Percentiles rank a stretch among this genome's conserved stretches.
phyloP scores from a whole-genome alignment of 2,329 filamentous ascomycete species.

The Stromatinia cepivora region DNA sequence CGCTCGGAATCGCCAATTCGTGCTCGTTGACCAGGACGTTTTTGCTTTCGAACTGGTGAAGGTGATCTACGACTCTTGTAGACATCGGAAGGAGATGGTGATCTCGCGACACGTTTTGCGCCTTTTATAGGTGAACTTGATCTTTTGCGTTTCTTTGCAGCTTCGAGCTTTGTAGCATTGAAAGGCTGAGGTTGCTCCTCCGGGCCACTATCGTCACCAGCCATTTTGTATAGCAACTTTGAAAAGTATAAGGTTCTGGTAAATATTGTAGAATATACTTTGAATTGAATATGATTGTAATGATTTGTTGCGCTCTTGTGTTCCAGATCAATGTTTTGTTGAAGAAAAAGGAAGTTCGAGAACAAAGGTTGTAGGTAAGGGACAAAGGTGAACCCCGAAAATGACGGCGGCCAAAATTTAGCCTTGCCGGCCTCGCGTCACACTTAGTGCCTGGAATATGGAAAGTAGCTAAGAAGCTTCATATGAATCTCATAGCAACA shows the following conservation, averaged over 20 bases:
- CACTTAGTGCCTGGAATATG: slow-evolving; percentile 36
- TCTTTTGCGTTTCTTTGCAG: slow-evolving; percentile 46
- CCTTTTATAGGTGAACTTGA: slow-evolving; percentile 42
- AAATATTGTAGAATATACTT: neutral
- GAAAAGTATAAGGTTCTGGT: neutral
- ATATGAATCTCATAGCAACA: slow-evolving; percentile 27
- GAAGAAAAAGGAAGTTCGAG: neutral
- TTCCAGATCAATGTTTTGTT: neutral
- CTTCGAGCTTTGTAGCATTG: slow-evolving; percentile 46
- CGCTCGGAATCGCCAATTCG: slow-evolving; percentile 67
- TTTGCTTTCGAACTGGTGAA: slow-evolving; percentile 57
- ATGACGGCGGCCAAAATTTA: slow-evolving; percentile 21
- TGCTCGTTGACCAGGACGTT: slow-evolving; percentile 65
- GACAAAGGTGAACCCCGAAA: neutral
- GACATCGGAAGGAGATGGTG: slow-evolving; percentile 34
- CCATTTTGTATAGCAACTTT: slow-evolving; percentile 38
- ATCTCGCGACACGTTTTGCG: slow-evolving; percentile 35
- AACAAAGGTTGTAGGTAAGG: slow-evolving; percentile 16
- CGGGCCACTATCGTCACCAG: slow-evolving; percentile 30
- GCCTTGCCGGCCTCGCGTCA: slow-evolving; percentile 32
- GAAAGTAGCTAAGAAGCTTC: slow-evolving; percentile 28
- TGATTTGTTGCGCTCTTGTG: neutral
- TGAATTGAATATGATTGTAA: neutral
- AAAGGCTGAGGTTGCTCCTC: slow-evolving; percentile 46
- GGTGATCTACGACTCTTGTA: slow-evolving; percentile 33